phyloP scores from a whole-genome alignment of 495 filamentous ascomycete genomes.

The Tuber umbilicatum region DNA sequence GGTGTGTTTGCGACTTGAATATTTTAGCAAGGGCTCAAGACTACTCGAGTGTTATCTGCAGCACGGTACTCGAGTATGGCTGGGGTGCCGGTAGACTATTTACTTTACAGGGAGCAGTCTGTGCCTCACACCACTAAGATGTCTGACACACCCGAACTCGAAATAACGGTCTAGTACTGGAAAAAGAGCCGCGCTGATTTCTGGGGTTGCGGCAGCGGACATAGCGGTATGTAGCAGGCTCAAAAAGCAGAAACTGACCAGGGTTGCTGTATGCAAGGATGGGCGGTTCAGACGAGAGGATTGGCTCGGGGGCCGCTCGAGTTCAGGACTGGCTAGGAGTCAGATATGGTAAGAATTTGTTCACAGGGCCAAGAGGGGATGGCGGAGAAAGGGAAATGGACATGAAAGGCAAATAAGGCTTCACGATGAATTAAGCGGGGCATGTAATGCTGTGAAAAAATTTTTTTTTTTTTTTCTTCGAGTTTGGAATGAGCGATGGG shows the following conservation, averaged over 20 bases:
- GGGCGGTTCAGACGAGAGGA: constrained; percentile 36
- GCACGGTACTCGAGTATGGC: background rate
- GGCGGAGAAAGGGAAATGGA: constrained; percentile 1
- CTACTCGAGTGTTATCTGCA: too few species aligned
- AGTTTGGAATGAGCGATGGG: constrained; percentile 4
- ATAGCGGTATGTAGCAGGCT: constrained; percentile 33
- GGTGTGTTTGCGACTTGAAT: constrained; percentile 38
- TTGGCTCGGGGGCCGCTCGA: constrained; percentile 25
- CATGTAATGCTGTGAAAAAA: background rate
- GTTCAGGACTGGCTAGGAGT: constrained; percentile 13
- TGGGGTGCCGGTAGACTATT: constrained; percentile 27
- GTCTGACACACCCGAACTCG: constrained; percentile 32
- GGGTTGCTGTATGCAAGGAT: constrained; percentile 36
- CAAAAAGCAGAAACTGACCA: constrained; percentile 33
- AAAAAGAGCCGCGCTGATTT: constrained; percentile 35
- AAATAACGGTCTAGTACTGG: constrained; percentile 23
- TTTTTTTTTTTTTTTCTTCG: constrained; percentile 11
- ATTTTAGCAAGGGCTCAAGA: constrained; percentile 19
- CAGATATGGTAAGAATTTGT: constrained; percentile 11
- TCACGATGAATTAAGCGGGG: constrained; percentile 1
- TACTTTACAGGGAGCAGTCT: constrained; percentile 14
- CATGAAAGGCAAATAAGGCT: constrained; percentile 6
- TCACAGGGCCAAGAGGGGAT: constrained; percentile 9
- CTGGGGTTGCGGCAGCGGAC: constrained; percentile 18
- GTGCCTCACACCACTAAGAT: constrained; percentile 17